Evolutionary conservation across 2,329 filamentous ascomycete genomes (phyloP).

Genomic region (Nemania abortiva): DNA sequence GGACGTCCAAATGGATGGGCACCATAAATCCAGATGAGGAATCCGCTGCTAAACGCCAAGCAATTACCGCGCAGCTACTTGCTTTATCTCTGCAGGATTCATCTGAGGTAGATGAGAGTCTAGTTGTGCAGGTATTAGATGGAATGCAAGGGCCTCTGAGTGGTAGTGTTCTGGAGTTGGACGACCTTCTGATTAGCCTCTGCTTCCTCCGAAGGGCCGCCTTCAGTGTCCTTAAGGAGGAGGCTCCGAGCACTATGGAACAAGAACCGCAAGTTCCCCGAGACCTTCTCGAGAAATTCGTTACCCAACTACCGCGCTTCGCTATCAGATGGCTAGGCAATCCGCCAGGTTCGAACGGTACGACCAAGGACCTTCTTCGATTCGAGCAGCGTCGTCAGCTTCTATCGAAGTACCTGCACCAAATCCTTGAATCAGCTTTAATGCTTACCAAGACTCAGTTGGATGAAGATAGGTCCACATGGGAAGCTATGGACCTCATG

Average conservation of each 20-base stretch:
- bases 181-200: constrained; percentile 70
- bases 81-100: constrained; percentile 64
- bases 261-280: constrained; percentile 32
- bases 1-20: constrained; percentile 62
- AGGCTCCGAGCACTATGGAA: constrained; percentile 22
- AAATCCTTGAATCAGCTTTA: constrained; percentile 71
- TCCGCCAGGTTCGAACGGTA: constrained; percentile 62
- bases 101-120: constrained; percentile 55
- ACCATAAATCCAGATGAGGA: constrained; percentile 56
- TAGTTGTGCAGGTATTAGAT: constrained; percentile 64
- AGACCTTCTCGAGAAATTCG: constrained; percentile 65
- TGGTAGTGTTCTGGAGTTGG: constrained; percentile 69
- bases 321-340: constrained; percentile 72
- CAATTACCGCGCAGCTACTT: constrained; percentile 66
- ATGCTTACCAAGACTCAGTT: constrained; percentile 67
- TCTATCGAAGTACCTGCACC: constrained; percentile 64
- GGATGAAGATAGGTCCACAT: constrained; percentile 60
- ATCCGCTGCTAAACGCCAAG: constrained; percentile 63
- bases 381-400: constrained; percentile 71
- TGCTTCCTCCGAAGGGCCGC: constrained; percentile 67
- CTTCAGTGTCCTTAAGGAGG: constrained; percentile 59
- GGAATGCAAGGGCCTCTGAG: constrained; percentile 70
- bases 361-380: constrained; percentile 69
- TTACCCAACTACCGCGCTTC: constrained; percentile 71
- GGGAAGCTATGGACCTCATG: constrained; percentile 68